Evolutionary conservation across 1,284 basidiomycete genomes (phyloP), one percentile per base, ranked within the genome.

Genomic region (Leccinum pallidistipes): DNA sequence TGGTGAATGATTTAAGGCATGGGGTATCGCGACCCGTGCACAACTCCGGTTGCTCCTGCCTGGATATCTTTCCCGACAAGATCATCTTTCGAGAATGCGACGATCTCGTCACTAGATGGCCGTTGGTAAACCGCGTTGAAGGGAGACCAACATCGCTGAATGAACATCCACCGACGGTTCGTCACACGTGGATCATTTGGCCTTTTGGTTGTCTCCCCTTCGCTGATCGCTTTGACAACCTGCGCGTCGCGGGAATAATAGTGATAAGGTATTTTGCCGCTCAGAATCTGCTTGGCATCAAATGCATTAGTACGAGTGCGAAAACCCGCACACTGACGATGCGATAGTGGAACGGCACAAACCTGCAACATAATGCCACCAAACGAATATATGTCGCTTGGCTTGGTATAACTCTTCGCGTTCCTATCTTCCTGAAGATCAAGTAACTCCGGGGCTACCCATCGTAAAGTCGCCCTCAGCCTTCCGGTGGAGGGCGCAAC

Each of bases 351-450:
- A 10, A 52, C 3, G 12, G 29, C 36, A 66, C 68, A 38, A 32
- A 59, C 66, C 64, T 68, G 66, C 1, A 60, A 32, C 68, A 68
- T 69, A 1, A 69, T 58, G 7, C 63, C 14, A 21, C 63, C 60
- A 16, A 68, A 68, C 3, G 65, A 64, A 53, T 62, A 66, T 27
- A 66, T 55, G 21, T 68, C 63, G 3, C 54, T 57, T 10, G 63
- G 63, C 9, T 32, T 32, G 14, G 32, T 16, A 29, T 55, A 50
- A 24, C 6, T 50, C 47, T 50, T 50, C 14, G 21, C 10, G 2
- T 27, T 38, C 7, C 4, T 5, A 31, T 59, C 55, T 10, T 18
- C 43, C 10, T 36, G 21, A n/a, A 62, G 49, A 47, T 32, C 57
- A 9, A 60, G 49, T 18, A 55, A 9, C 31, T 69, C 64, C 1